Base-by-base conservation (phyloP, 139 green algal species). In the Spirogloea muscicola region DNA sequence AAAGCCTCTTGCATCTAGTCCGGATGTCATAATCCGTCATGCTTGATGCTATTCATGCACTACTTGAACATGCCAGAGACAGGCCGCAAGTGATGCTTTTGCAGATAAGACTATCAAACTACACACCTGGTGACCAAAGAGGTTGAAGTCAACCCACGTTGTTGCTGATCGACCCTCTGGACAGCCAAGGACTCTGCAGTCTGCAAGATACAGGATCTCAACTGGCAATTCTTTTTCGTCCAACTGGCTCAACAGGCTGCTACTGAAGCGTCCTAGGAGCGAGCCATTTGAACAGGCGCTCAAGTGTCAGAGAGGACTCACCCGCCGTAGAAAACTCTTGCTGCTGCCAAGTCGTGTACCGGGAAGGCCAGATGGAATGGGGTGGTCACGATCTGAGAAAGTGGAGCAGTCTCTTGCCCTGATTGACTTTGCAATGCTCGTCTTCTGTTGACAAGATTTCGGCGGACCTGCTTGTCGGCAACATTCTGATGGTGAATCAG, bases 351-450 rank as follows among this genome's bases (percentile, higher is more conserved):
- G 70, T 90, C 68, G 10, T 71, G 66, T 0, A 95, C 90, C 10
- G 90, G 90, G 25, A 95, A 88, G 1, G 90, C 90, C 3, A 95
- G 74, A 59, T 95, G 66, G 90, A 51, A 95, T 91, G 0, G 88
- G 81, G 25, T 75, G 68, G 16, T n/a, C n/a, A n/a, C n/a, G n/a
- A n/a, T n/a, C n/a, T n/a, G n/a, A n/a, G n/a, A n/a, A n/a, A n/a
- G n/a, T n/a, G n/a, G n/a, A n/a, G n/a, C n/a, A n/a, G n/a, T n/a
- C n/a, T n/a, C n/a, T n/a, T n/a, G n/a, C n/a, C n/a, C n/a, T n/a
- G n/a, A n/a, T n/a, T n/a, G n/a, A n/a, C n/a, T n/a, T n/a, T n/a
- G n/a, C n/a, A n/a, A n/a, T n/a, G n/a, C n/a, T n/a, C n/a, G n/a
- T n/a, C n/a, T n/a, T n/a, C n/a, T n/a, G n/a, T n/a, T n/a, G n/a